Base-by-base conservation (phyloP, 331 rosid species). In the Cydonia oblonga region DNA sequence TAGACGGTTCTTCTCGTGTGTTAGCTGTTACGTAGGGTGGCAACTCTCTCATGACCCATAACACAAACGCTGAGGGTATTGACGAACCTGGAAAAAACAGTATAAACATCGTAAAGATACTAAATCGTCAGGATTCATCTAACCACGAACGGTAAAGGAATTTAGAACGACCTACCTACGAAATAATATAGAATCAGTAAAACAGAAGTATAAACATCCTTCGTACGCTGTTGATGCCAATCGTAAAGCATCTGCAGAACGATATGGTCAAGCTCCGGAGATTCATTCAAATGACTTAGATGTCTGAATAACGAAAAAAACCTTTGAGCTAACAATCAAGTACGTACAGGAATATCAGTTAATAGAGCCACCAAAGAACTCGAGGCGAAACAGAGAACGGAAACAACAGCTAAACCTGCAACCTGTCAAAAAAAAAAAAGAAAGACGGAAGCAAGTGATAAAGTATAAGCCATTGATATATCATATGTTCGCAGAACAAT, bases 1-100 rank as follows among this genome's bases (percentile, higher is more conserved):
- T 85, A 25, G 83, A 74, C 24, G 92, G 76, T 79, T 85, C 97
- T 84, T 88, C 92, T 38, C 30, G 79, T 66, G 61, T 25, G 66
- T 76, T 75, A 82, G 76, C 65, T 66, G 86, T 69, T 80, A 83
- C 76, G 8, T 72, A 56, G 14, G 85, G 87, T 9, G 97, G 97
- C 73, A 86, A 72, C 75, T 93, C 98, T 83, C 96, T 87, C 93
- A 86, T 87, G 80, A 84, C 86, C 97, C 98, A 93, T 75, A 93
- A 71, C 32, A 93, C 75, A 70, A 83, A 78, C 18, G 90, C 90
- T 62, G 97, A 93, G 9, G 98, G 97, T 77, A 89, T 79, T 49
- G 96, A 86, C 67, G 92, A 83, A 82, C 98, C 98, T 93, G 87
- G n/a, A 80, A 72, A 82, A 35, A 68, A 70, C 72, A 70, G 62